Conservation (phyloP, 2,329 filamentous ascomycete genomes). For the Diaporthe velutina region DNA sequence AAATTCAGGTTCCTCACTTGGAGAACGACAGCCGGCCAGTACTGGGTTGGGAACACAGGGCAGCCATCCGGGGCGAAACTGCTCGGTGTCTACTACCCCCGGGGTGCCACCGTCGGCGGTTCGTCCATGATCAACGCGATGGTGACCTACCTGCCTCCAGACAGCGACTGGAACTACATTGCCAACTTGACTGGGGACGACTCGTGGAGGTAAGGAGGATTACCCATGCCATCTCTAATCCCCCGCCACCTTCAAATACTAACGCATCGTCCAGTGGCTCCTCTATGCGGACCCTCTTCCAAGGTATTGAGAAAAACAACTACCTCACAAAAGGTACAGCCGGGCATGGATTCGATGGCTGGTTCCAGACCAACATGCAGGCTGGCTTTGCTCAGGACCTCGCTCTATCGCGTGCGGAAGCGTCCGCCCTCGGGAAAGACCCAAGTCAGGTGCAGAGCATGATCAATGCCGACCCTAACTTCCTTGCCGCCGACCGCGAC, state of each 20-base stretch:
- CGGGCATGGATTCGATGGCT: slow-evolving; percentile 45
- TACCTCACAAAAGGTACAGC: slow-evolving; percentile 41
- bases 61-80: slow-evolving; percentile 47
- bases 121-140: slow-evolving; percentile 49
- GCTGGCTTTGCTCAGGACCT: slow-evolving; percentile 42
- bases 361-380: slow-evolving; percentile 45
- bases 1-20: slow-evolving; percentile 59
- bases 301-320: slow-evolving; percentile 45
- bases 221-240: no score
- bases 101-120: slow-evolving; percentile 49
- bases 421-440: not conserved
- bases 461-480: slow-evolving; percentile 41
- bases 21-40: slow-evolving; percentile 45
- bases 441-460: slow-evolving; percentile 33
- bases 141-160: slow-evolving; percentile 45
- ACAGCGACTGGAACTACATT: slow-evolving; percentile 47
- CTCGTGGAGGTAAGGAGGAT: slow-evolving; percentile 43
- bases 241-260: not conserved
- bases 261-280: slow-evolving; percentile 38
- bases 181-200: slow-evolving; percentile 46
- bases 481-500: slow-evolving; percentile 37
- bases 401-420: slow-evolving; percentile 39
- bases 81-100: slow-evolving; percentile 50
- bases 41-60: slow-evolving; percentile 47
- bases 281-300: slow-evolving; percentile 44